Evolutionary conservation across 495 filamentous ascomycete genomes (phyloP), one percentile per base, ranked within the genome.

Genomic region (Xylaria castorea): DNA sequence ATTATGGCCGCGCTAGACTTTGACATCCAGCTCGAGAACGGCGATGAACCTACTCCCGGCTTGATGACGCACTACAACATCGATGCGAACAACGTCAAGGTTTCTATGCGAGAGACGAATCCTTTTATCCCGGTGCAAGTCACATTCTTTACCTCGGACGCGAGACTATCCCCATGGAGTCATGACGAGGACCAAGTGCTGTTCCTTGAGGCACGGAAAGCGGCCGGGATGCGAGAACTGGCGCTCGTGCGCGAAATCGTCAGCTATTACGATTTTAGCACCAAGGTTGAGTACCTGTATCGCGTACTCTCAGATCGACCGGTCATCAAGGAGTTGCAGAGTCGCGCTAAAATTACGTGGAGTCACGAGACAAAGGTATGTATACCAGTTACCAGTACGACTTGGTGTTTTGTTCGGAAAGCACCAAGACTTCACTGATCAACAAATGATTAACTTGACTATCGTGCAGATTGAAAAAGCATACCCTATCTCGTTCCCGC

Each of bases 381-480:
- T 11, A 22, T 50, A 16, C 18, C 14, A 66, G 5, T 44, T 34
- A 22, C 8, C 18, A 25, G 12, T 1, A 8, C 27, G 25, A 16
- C 14, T 9, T 25, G 4, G n/a, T 25, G 7, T 7, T 22, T 51
- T 51, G n/a, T 51, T 11, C 8, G 1, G 44, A n/a, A n/a, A 51
- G 48, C n/a, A n/a, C 20, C 8, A 16, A 6, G 51, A 30, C 22
- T 16, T 55, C 3, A 30, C 11, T 1, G 4, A 20, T 27, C 11
- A 20, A 30, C 11, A 5, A 30, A 55, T n/a, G 12, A 32, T 20
- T 62, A 64, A 51, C 20, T 34, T 27, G 30, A 34, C 34, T 7
- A 64, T 60, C 30, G 4, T 63, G 61, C 22, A 79, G 77, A 71
- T 79, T 53, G 71, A 76, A 40, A 69, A 79, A 2, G 77, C 73